phyloP scores from a whole-genome alignment of 2,329 filamentous ascomycete species.

The Trichophyton schoenleinii region DNA sequence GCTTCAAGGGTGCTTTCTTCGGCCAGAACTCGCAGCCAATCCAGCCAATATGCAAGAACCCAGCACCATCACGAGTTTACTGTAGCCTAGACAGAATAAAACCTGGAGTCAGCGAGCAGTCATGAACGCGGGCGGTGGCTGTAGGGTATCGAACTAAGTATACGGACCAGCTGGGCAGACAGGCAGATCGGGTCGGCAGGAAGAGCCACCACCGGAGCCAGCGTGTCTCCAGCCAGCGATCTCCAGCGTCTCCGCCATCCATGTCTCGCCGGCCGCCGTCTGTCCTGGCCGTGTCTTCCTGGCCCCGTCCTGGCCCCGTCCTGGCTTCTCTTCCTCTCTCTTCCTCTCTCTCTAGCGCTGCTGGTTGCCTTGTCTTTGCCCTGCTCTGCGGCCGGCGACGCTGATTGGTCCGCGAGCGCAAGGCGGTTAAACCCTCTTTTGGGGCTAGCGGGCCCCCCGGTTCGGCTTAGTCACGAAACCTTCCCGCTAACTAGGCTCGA shows the following conservation, averaged over 20 bases:
- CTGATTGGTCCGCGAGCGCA: background rate
- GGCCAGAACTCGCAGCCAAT: background rate
- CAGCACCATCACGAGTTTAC: background rate
- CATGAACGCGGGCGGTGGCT: background rate
- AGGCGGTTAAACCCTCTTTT: conserved; percentile 1
- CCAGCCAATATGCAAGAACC: background rate
- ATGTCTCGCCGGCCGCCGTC: background rate
- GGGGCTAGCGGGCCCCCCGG: background rate
- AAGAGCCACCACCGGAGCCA: background rate
- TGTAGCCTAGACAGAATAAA: background rate
- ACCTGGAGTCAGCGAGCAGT: background rate
- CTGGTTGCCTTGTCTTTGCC: background rate
- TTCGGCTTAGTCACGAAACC: too few species aligned
- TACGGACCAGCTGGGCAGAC: background rate
- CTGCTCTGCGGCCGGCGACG: background rate
- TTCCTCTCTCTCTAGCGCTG: too few species aligned
- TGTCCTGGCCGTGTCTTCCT: too few species aligned
- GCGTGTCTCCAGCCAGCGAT: conserved; percentile 1
- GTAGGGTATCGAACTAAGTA: background rate
- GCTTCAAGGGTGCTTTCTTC: background rate
- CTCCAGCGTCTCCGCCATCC: background rate
- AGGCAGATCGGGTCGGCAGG: background rate
- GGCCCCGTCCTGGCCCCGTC: too few species aligned
- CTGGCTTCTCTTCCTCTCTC: too few species aligned
- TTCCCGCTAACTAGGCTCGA: background rate